Evolutionary conservation across 495 filamentous ascomycete species (phyloP).

Genomic region (Aspergillus affinis): DNA sequence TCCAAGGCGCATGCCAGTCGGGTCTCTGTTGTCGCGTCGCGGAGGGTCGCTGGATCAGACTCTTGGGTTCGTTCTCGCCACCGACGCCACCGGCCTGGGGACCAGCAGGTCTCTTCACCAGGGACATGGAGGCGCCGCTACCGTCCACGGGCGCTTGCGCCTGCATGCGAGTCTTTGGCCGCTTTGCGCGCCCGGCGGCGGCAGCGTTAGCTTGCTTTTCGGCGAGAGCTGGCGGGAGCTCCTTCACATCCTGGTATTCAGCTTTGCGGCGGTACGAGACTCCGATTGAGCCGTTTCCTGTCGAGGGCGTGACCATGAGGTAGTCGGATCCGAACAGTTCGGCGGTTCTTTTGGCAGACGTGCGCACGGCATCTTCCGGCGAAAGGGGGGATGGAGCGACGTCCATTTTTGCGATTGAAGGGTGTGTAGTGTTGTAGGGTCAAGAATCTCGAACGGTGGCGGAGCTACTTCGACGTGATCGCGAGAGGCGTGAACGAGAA

Average conservation of each 20-base stretch:
- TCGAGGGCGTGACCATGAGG: slow-evolving; percentile 51
- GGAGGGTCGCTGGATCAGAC: slow-evolving; percentile 65
- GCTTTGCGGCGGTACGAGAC: slow-evolving; percentile 61
- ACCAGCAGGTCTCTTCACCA: slow-evolving; percentile 41
- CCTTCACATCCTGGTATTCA: slow-evolving; percentile 81
- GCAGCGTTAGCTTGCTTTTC: slow-evolving; percentile 75
- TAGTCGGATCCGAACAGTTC: slow-evolving; percentile 61
- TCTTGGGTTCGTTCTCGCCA: slow-evolving; percentile 48
- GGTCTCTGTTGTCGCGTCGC: slow-evolving; percentile 73
- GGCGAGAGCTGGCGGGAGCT: slow-evolving; percentile 80
- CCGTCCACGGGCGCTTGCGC: slow-evolving; percentile 27
- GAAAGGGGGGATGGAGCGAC: slow-evolving; percentile 28
- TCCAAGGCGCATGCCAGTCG: slow-evolving; percentile 97
- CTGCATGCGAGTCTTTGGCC: slow-evolving; percentile 46
- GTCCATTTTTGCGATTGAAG: slow-evolving; percentile 29
- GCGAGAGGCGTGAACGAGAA: not conserved
- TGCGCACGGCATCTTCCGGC: slow-evolving; percentile 48
- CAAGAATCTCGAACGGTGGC: slow-evolving; percentile 7
- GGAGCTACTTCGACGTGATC: not conserved
- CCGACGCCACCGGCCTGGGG: slow-evolving; percentile 27
- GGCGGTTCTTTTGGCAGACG: slow-evolving; percentile 68
- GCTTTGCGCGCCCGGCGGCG: slow-evolving; percentile 54
- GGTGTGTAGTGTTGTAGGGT: not conserved
- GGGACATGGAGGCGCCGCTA: slow-evolving; percentile 44
- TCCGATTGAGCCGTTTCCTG: slow-evolving; percentile 44